These are phyloP conservation scores for Lolium multiflorum DNA, from an alignment of 176 grass and related monocot species.

Conservation along the genomic window DNA sequence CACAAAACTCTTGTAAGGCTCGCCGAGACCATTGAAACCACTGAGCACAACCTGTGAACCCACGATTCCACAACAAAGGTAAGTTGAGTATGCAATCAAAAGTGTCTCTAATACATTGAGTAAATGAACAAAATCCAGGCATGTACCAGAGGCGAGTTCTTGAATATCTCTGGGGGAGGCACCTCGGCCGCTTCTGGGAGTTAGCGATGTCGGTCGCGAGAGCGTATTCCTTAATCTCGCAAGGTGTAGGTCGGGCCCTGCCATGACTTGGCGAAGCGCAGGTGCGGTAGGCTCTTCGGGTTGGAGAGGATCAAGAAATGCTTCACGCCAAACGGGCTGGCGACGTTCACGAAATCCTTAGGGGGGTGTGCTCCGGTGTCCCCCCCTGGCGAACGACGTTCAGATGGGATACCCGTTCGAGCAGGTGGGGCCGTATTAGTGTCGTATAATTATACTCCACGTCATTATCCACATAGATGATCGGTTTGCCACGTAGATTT, in stretches of 20 bases:
- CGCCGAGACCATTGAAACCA: constrained; percentile 50
- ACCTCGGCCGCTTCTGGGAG: constrained; percentile 62
- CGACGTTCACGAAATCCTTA: constrained; percentile 71
- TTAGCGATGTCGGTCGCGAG: constrained; percentile 59
- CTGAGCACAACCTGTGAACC: constrained; percentile 54
- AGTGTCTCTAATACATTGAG: not conserved
- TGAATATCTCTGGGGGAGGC: constrained; percentile 65
- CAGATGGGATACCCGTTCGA: too few species aligned
- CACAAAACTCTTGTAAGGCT: constrained; percentile 51
- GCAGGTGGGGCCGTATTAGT: too few species aligned
- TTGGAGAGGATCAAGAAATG: constrained; percentile 76
- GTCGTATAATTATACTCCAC: too few species aligned
- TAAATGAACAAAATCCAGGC: not conserved
- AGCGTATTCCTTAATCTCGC: constrained; percentile 60
- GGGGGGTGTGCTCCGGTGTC: too few species aligned
- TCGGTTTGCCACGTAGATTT: too few species aligned
- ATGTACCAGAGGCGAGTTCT: constrained; percentile 65
- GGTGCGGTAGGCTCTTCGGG: constrained; percentile 58
- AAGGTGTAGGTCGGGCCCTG: constrained; percentile 62
- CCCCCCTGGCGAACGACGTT: too few species aligned
- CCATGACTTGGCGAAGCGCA: constrained; percentile 50
- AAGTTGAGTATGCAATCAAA: constrained; percentile 6
- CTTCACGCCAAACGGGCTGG: constrained; percentile 60
- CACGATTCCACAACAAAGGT: constrained; percentile 19
- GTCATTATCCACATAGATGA: too few species aligned